Evolutionary conservation across 257 asterid genomes (phyloP).

Genomic region (Thymus quinquecostatus): DNA sequence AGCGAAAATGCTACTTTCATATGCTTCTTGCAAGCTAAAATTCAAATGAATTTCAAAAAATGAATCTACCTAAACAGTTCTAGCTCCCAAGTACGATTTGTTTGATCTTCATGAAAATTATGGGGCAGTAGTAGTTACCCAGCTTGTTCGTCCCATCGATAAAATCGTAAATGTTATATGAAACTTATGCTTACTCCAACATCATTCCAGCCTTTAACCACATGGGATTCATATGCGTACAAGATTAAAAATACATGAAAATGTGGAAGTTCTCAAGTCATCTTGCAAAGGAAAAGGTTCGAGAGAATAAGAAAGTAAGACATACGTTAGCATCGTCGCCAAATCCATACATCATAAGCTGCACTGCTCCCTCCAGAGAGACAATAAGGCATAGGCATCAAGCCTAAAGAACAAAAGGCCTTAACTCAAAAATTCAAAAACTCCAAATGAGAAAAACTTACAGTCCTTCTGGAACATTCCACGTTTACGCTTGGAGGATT

Average conservation of each 20-base stretch:
- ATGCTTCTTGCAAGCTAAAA: slow-evolving; percentile 4
- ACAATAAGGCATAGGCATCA: neutral
- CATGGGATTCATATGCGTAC: neutral
- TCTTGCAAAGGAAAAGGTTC: neutral
- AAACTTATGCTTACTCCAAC: neutral
- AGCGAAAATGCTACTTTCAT: neutral
- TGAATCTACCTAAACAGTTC: neutral
- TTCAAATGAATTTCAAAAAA: neutral
- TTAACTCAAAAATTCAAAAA: neutral
- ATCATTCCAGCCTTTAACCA: neutral
- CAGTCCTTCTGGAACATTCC: slow-evolving; percentile 96
- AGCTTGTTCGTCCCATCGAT: no score
- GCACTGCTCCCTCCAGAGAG: slow-evolving; percentile 57
- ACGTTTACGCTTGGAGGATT: slow-evolving; percentile 84
- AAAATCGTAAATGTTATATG: neutral
- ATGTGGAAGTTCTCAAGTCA: neutral
- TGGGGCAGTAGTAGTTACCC: no score
- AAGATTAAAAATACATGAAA: neutral
- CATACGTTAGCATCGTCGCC: slow-evolving; percentile 85
- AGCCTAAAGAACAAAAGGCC: neutral
- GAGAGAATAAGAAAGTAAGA: slow-evolving; percentile 17
- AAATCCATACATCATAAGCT: slow-evolving; percentile 96
- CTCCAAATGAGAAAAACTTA: slow-evolving; percentile 38
- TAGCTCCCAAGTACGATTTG: neutral
- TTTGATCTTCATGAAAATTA: no score